phyloP scores from a whole-genome alignment of 2,329 filamentous ascomycete species.

The Didymella sp. region DNA sequence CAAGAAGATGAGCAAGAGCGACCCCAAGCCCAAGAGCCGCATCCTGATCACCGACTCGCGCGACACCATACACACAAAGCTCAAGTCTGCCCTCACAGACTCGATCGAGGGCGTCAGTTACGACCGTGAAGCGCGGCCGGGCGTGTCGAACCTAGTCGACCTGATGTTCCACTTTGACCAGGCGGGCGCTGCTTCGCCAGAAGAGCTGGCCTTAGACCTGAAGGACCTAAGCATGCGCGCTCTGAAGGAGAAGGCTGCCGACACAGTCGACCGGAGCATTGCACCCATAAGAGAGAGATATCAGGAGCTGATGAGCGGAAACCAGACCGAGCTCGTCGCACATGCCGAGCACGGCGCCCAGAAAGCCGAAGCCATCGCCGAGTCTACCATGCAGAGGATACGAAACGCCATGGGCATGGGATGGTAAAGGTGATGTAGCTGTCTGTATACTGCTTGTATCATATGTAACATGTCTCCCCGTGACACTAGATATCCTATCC shows the following conservation, averaged over 20 bases:
- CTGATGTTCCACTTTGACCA: conserved; percentile 75
- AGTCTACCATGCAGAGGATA: conserved; percentile 54
- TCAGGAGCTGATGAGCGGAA: conserved; percentile 58
- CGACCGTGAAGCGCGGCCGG: conserved; percentile 72
- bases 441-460: conserved; percentile 1
- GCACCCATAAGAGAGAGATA: conserved; percentile 65
- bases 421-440: conserved; percentile 7
- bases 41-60: conserved; percentile 81
- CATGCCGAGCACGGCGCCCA: conserved; percentile 65
- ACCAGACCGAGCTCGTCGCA: conserved; percentile 62
- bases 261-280: conserved; percentile 63
- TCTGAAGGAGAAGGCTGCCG: conserved; percentile 70
- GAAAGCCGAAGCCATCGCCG: conserved; percentile 68
- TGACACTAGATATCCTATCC: neutral
- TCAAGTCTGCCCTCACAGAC: conserved; percentile 80
- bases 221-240: conserved; percentile 58
- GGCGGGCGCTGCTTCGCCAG: conserved; percentile 43
- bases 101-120: conserved; percentile 72
- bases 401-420: conserved; percentile 31
- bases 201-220: conserved; percentile 58
- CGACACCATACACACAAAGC: conserved; percentile 70
- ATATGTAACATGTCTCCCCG: neutral
- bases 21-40: conserved; percentile 72
- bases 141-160: conserved; percentile 85
- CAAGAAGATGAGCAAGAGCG: conserved; percentile 95